Percentiles rank a stretch among this genome's conserved stretches.
These are phyloP conservation scores for Trichosanthes truncata DNA, from an alignment of 306 rosid species.

Conservation along the genomic window DNA sequence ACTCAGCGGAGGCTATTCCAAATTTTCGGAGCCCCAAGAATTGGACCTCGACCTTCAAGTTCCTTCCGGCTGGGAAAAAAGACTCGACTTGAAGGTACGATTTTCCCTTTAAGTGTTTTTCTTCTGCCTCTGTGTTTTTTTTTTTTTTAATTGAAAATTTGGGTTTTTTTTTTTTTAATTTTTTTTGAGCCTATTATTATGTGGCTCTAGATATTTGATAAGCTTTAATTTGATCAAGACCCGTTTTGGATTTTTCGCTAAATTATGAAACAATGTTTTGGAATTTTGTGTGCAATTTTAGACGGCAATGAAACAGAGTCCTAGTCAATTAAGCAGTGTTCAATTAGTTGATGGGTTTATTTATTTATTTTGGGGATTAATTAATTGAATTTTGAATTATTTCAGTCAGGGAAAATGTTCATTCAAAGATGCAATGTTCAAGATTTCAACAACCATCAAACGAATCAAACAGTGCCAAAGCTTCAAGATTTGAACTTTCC, in stretches of 20 bases:
- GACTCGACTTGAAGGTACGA: slow-evolving; percentile 78
- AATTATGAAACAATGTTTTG: not conserved
- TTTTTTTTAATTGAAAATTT: no score
- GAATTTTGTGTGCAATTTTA: not conserved
- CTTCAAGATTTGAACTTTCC: slow-evolving; percentile 77
- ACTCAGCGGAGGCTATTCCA: slow-evolving; percentile 34
- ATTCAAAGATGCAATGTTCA: slow-evolving; percentile 46
- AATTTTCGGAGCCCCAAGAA: slow-evolving; percentile 57
- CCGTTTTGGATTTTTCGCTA: not conserved
- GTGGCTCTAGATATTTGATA: not conserved
- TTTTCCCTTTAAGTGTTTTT: slow-evolving; percentile 16
- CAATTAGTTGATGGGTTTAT: not conserved
- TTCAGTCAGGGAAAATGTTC: slow-evolving; percentile 90
- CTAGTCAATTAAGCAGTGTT: not conserved
- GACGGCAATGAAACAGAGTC: not conserved
- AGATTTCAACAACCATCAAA: slow-evolving; percentile 21
- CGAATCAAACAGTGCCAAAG: slow-evolving; percentile 35
- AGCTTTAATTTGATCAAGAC: not conserved
- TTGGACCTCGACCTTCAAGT: slow-evolving; percentile 95
- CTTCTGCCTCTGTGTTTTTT: not conserved
- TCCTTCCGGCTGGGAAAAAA: slow-evolving; percentile 86
- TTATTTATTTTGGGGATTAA: not conserved
- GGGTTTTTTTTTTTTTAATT: no score
- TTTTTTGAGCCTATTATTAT: no score
- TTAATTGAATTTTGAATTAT: not conserved